A percentile compares a stretch with the other conserved stretches of the same genome.
phyloP scores from a whole-genome alignment of 345 rosid species.

The Eucalyptus erythrocorys region DNA sequence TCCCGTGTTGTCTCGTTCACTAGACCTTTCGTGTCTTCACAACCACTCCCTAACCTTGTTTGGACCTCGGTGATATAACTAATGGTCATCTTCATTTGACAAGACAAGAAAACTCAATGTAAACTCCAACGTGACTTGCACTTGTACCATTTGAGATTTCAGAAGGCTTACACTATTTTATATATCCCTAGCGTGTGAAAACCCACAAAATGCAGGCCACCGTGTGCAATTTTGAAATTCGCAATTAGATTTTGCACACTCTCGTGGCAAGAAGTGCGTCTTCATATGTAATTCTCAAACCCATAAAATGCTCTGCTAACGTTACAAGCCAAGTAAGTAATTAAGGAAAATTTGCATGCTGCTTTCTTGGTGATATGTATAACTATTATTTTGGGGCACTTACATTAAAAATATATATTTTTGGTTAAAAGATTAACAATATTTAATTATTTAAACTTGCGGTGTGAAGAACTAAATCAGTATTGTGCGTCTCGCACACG shows the following conservation, averaged over 20 bases:
- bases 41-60: fast-evolving
- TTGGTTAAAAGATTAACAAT: too few species aligned
- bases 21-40: not conserved
- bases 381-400: not conserved
- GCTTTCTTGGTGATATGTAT: not conserved
- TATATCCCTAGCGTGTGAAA: not conserved
- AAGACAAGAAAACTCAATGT: not conserved
- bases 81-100: not conserved
- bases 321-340: not conserved
- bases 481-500: not conserved
- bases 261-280: not conserved
- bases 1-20: not conserved
- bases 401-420: too few species aligned
- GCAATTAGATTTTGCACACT: not conserved
- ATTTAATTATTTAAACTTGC: not conserved
- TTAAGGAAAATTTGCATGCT: not conserved
- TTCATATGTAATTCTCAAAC: not conserved
- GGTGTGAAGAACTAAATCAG: not conserved
- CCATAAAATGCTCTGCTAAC: not conserved
- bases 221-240: not conserved
- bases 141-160: not conserved
- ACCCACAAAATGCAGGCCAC: not conserved
- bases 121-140: not conserved
- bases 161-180: not conserved
- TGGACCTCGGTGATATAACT: not conserved